Percentiles rank a stretch among this genome's conserved stretches.
Evolutionary conservation across 495 filamentous ascomycete genomes (phyloP).

Genomic region (Delitschia confertaspora): DNA sequence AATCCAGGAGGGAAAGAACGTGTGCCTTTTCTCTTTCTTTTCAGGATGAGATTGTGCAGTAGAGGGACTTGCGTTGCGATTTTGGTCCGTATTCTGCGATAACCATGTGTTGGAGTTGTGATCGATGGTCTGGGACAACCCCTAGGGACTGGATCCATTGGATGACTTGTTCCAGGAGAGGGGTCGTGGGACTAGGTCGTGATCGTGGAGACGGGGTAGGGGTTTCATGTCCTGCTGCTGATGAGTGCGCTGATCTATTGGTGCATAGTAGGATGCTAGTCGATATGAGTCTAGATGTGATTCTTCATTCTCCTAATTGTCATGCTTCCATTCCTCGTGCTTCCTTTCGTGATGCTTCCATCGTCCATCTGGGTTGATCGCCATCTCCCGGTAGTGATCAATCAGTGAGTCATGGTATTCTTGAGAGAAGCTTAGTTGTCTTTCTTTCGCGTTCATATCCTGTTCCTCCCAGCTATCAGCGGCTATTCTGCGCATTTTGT

Average conservation of each 20-base stretch:
- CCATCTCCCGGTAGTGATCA: slow-evolving; percentile 23
- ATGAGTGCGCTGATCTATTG: background rate
- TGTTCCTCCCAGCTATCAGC: slow-evolving; percentile 19
- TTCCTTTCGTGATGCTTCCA: background rate
- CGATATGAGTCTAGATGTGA: background rate
- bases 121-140: background rate
- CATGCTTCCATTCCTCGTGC: too few species aligned
- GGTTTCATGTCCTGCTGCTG: background rate
- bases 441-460: slow-evolving; percentile 16
- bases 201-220: background rate
- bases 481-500: slow-evolving; percentile 5
- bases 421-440: slow-evolving; percentile 21
- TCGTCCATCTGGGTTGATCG: slow-evolving; percentile 2
- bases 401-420: slow-evolving; percentile 21
- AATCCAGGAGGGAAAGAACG: slow-evolving; percentile 14
- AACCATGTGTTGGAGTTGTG: background rate
- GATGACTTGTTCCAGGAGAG: slow-evolving; percentile 9
- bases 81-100: background rate
- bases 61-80: background rate
- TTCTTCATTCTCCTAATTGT: background rate
- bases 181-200: slow-evolving; percentile 6
- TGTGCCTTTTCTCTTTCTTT: background rate
- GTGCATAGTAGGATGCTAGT: background rate
- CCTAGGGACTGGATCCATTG: background rate
- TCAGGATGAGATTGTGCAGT: slow-evolving; percentile 2